phyloP scores from a whole-genome alignment of 805 yeast genomes.

The Nakazawaea holstii region DNA sequence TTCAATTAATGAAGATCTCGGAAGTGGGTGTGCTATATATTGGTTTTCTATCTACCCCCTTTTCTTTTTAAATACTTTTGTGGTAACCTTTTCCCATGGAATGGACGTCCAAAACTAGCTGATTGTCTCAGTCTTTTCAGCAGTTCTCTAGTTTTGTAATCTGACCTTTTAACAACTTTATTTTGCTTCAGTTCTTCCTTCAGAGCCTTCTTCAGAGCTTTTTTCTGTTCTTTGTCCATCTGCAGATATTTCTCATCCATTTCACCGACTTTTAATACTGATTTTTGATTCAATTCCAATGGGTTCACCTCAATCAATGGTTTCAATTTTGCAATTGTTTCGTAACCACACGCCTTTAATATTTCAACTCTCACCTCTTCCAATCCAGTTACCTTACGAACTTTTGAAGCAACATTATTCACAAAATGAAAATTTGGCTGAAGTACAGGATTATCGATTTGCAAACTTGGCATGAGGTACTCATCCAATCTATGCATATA shows the following conservation, averaged over 20 bases:
- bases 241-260: background rate
- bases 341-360: slow-evolving; percentile 46
- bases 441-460: slow-evolving; percentile 33
- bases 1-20: slow-evolving; percentile 9
- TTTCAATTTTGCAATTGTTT: slow-evolving; percentile 2
- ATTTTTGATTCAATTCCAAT: background rate
- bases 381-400: slow-evolving; percentile 43
- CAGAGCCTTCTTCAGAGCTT: background rate
- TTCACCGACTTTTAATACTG: slow-evolving; percentile 5
- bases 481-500: slow-evolving; percentile 32
- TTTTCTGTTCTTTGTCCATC: background rate
- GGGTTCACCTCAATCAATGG: background rate
- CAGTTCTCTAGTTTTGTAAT: too few species aligned
- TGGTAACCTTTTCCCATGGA: too few species aligned
- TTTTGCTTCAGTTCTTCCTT: too few species aligned
- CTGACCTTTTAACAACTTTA: too few species aligned
- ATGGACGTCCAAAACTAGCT: too few species aligned
- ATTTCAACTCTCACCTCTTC: slow-evolving; percentile 46
- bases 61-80: too few species aligned
- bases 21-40: too few species aligned
- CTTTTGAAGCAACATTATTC: slow-evolving; percentile 37
- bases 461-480: slow-evolving; percentile 30
- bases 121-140: too few species aligned
- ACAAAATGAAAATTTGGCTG: slow-evolving; percentile 41
- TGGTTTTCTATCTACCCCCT: too few species aligned